Evolutionary conservation across 2,329 filamentous ascomycete species (phyloP), one percentile per base, ranked within the genome.

Genomic region (Gnomoniopsis smithogilvyi): DNA sequence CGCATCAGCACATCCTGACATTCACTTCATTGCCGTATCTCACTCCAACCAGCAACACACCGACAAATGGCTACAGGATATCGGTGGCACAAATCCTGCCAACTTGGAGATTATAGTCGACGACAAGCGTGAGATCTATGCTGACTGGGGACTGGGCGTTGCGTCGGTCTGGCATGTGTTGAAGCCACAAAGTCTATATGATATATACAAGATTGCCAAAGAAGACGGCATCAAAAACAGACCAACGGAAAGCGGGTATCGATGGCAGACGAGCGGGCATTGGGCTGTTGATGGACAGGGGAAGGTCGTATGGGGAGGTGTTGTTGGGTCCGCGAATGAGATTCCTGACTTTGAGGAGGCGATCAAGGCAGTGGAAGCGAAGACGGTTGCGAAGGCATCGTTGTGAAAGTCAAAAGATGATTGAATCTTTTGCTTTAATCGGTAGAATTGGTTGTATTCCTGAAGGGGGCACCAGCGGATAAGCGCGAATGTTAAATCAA

Each of bases 191-290:
- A 77, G 80, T 17, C 63, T 91, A 59, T 83, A 78, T 66, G 78
- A 75, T 17, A 79, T 81, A 1, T 82, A 82, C 61, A 80, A 74
- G 57, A 73, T 91, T 26, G 84, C 81, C 10, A 81, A 78, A 62
- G 74, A 81, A 50, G 86, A 91, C 67, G 80, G 84, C 12, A 88
- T 91, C 63, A 87, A 82, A 80, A 87, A 87, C 68, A 73, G 83
- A 30, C 78, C 83, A 2, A 87, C 85, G 2, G 84, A 88, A 71
- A 88, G 82, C 67, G 88, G 88, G 43, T 84, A 74, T 64, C 73
- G 86, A 56, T 91, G 88, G 87, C 88, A 91, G 78, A 87, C 76
- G 34, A 78, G 81, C 50, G 88, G 88, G 26, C 82, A 81, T 34
- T 91, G 86, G 73, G 86, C 82, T 2, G 72, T 88, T 34, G 83